A percentile compares a stretch with the other conserved stretches of the same genome.
Evolutionary conservation across 2,329 filamentous ascomycete species (phyloP).

Genomic region (Botrytis medusae): DNA sequence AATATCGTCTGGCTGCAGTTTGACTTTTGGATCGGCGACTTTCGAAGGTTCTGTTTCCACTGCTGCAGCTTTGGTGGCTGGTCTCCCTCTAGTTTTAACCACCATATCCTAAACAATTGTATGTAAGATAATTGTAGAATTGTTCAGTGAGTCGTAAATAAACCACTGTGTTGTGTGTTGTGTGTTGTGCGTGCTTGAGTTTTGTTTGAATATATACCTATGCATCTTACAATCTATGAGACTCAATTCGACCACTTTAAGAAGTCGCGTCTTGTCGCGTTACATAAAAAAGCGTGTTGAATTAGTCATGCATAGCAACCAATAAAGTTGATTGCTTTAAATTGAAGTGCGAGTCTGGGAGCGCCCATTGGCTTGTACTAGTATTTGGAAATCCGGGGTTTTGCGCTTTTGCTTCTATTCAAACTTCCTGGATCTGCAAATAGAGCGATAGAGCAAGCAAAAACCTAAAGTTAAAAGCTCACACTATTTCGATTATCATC

Average conservation of each 20-base stretch:
- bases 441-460: not conserved
- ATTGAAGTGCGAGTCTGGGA: constrained; percentile 13
- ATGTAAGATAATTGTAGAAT: not conserved
- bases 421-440: constrained; percentile 12
- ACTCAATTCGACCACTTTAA: not conserved
- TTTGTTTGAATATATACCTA: not conserved
- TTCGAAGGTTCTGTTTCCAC: constrained; percentile 30
- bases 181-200: not conserved
- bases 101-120: constrained; percentile 17
- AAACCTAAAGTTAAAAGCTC: not conserved
- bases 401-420: constrained; percentile 1
- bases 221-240: not conserved
- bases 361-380: not conserved
- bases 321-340: not conserved
- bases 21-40: constrained; percentile 36
- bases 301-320: constrained; percentile 5
- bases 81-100: constrained; percentile 37
- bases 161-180: not conserved
- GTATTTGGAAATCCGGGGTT: constrained; percentile 15
- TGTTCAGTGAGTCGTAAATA: not conserved
- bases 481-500: not conserved
- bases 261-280: constrained; percentile 16
- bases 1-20: constrained; percentile 36
- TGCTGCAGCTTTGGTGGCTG: constrained; percentile 30
- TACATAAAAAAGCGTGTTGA: not conserved